These are phyloP conservation scores for Eimeria necatrix DNA, from an alignment of 169 alveolate genomes.

Conservation along the genomic window DNA sequence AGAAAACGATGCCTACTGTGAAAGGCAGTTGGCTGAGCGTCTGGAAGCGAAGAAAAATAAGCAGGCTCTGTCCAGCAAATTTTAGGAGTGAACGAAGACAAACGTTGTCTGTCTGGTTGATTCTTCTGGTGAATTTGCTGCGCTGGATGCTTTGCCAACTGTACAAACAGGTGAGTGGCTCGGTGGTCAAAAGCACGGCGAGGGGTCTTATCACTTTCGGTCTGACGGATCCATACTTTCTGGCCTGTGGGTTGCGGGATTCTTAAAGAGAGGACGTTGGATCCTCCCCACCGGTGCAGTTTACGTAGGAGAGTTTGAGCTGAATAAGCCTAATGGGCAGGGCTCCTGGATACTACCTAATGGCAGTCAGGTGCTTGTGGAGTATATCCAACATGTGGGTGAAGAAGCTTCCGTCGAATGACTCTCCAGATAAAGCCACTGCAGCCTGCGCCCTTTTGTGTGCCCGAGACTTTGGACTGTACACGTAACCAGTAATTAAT, in stretches of 20 bases:
- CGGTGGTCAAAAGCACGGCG: slow-evolving; percentile 77
- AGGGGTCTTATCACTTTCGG: slow-evolving; percentile 73
- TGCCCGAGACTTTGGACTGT: no score
- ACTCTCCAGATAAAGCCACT: background rate
- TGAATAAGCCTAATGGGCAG: slow-evolving; percentile 75
- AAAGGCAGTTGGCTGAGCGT: no score
- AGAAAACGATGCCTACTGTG: no score
- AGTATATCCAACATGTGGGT: slow-evolving; percentile 72
- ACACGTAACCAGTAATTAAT: no score
- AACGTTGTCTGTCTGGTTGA: no score
- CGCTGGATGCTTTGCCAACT: background rate
- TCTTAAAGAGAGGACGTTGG: slow-evolving; percentile 78
- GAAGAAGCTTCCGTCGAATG: background rate
- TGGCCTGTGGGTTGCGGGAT: slow-evolving; percentile 72
- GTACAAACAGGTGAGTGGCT: slow-evolving; percentile 71
- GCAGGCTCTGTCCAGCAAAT: no score
- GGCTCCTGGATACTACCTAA: slow-evolving; percentile 80
- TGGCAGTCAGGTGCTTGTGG: slow-evolving; percentile 76
- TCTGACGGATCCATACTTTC: slow-evolving; percentile 72
- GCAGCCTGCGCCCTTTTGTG: background rate
- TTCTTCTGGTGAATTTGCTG: no score
- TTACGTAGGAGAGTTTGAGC: slow-evolving; percentile 67
- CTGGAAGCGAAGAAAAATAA: no score
- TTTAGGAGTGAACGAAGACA: no score
- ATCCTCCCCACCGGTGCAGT: slow-evolving; percentile 74